Base-by-base conservation (phyloP, 805 yeast genomes). In the Trichomonascus vanleenenianus region DNA sequence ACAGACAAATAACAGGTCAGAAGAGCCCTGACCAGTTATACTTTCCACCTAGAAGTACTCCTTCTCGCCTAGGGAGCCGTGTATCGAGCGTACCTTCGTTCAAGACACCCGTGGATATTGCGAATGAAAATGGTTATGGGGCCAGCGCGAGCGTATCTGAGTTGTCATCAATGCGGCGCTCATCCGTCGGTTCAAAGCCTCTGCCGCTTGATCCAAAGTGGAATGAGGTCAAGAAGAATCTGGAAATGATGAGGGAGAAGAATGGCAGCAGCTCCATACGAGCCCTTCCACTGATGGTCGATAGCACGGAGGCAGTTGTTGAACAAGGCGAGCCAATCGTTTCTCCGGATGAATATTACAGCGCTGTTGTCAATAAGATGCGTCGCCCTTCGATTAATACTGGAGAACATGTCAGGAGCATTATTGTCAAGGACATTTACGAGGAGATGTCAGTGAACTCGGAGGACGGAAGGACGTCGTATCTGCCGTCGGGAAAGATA, bases 361-460 rank as follows among this genome's bases (percentile, higher is more conserved):
- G 44, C 14, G 48, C 49, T 5, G 47, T 49, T 16, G 46, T 45
- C 6, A 37, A 40, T 9, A 46, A 47, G 12, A 50, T 52, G 19
- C 45, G 56, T 19, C 46, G 50, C 15, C 58, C 58, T 7, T 45
- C 51, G 20, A 40, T 53, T 11, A 40, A 32, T 18, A 52, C 57
- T 8, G 57, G 59, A 4, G 53, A 47, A 2, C 59, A 56, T 43
- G 58, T 55, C 12, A 43, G 47, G 16, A 37, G 47, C 19, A 31
- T 48, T 14, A 33, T 48, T 25, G 52, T 54, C 12, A 33, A 50
- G 39, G 44, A 44, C 12, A 36, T 37, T 12, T 34, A 32, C 15
- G 46, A 43, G n/a, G 47, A 38, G 9, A 45, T 33, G 27, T 12
- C 32, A 10, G 37, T 12, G 37, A 36, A 30, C 19, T 30, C 43